phyloP scores from a whole-genome alignment of 1,284 basidiomycete genomes.

The Grifola frondosa region DNA sequence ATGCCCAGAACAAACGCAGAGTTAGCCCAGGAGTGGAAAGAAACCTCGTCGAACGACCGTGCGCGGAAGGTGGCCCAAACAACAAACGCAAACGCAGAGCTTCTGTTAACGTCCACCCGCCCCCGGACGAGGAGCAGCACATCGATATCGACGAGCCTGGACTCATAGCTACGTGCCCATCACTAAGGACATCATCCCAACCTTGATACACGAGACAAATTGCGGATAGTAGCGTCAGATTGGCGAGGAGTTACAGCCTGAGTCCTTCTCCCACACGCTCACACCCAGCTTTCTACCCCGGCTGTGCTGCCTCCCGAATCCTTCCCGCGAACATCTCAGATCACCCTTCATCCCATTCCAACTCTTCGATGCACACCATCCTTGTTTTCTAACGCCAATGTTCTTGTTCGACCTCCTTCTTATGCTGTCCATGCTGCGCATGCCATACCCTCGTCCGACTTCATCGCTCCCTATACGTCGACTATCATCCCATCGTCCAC shows the following conservation, averaged over 20 bases:
- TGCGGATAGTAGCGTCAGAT: slow-evolving; percentile 57
- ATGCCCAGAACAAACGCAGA: slow-evolving; percentile 24
- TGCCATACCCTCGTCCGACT: slow-evolving; percentile 45
- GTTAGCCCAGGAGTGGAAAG: slow-evolving; percentile 47
- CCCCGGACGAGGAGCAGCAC: slow-evolving; percentile 43
- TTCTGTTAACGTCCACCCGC: slow-evolving; percentile 31
- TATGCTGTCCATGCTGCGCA: slow-evolving; percentile 50
- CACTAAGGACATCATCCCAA: slow-evolving; percentile 50
- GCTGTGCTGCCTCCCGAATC: slow-evolving; percentile 31
- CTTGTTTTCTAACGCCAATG: slow-evolving; percentile 37
- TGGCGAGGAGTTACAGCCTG: slow-evolving; percentile 73
- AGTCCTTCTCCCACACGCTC: slow-evolving; percentile 31
- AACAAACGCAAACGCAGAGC: slow-evolving; percentile 43
- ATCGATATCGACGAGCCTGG: slow-evolving; percentile 48
- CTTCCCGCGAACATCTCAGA: slow-evolving; percentile 27
- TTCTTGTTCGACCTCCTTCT: slow-evolving; percentile 47
- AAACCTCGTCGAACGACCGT: too few species aligned
- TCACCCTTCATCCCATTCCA: slow-evolving; percentile 36
- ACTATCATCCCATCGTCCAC: slow-evolving; percentile 58
- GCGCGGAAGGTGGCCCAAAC: slow-evolving; percentile 30
- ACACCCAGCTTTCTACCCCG: slow-evolving; percentile 33
- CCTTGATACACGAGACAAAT: slow-evolving; percentile 49
- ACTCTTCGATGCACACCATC: slow-evolving; percentile 35
- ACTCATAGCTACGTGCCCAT: slow-evolving; percentile 41
- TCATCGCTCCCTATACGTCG: slow-evolving; percentile 58